Evolutionary conservation across 345 rosid genomes (phyloP).

Genomic region (Brassica napus): DNA sequence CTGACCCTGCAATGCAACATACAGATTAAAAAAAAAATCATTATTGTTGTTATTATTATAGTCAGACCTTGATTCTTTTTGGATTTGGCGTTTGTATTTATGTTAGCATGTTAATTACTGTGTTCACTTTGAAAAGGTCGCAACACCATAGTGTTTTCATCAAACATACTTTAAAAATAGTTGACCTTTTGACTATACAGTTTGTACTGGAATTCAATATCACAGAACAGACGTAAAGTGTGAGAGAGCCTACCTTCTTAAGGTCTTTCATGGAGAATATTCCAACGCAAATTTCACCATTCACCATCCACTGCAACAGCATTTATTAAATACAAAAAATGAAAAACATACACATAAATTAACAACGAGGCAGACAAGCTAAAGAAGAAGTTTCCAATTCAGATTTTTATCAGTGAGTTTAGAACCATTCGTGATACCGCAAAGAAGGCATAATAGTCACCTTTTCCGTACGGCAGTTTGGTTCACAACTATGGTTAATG

Average conservation of each 20-base stretch:
- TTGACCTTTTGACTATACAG: background rate
- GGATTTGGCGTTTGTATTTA: background rate
- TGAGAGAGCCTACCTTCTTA: slow-evolving; percentile 61
- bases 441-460: slow-evolving; percentile 42
- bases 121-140: background rate
- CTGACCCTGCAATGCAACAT: slow-evolving; percentile 58
- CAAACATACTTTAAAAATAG: slow-evolving; percentile 2
- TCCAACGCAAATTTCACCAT: slow-evolving; percentile 98
- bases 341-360: slow-evolving; percentile 14
- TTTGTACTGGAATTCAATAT: slow-evolving; percentile 2
- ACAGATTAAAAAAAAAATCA: background rate
- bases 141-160: slow-evolving; percentile 1
- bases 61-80: slow-evolving; percentile 4
- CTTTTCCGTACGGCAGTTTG: slow-evolving; percentile 99
- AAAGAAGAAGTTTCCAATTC: slow-evolving; percentile 3
- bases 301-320: slow-evolving; percentile 92
- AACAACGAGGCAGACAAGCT: slow-evolving; percentile 15
- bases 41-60: background rate
- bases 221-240: background rate
- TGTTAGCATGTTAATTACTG: slow-evolving; percentile 1
- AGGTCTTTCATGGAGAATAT: slow-evolving; percentile 87
- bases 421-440: background rate
- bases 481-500: slow-evolving; percentile 98
- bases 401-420: slow-evolving; percentile 1
- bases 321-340: slow-evolving; percentile 13